Conservation (phyloP, 2,329 filamentous ascomycete species). For the Neonectria faginata region DNA sequence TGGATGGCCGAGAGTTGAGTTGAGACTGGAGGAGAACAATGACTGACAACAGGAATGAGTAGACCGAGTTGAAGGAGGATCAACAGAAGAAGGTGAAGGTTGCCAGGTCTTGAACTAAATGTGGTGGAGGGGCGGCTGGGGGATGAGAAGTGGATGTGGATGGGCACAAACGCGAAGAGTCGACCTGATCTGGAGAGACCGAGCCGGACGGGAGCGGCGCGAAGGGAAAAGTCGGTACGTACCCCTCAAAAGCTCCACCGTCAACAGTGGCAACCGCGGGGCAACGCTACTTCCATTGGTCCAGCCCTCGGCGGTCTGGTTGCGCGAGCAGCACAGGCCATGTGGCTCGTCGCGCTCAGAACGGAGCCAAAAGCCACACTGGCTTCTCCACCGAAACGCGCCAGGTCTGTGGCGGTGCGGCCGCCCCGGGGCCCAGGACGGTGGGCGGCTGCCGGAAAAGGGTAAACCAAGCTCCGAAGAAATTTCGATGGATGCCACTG, state of each 20-base stretch:
- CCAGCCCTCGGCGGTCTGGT: conserved; percentile 36
- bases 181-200: conserved; percentile 31
- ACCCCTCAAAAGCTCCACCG: conserved; percentile 37
- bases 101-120: conserved; percentile 34
- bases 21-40: conserved; percentile 24
- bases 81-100: conserved; percentile 35
- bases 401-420: conserved; percentile 40
- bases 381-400: conserved; percentile 28
- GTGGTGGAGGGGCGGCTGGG: conserved; percentile 42
- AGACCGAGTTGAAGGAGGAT: conserved; percentile 33
- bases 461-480: conserved; percentile 45
- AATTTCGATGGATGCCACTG: conserved; percentile 41
- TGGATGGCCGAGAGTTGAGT: conserved; percentile 14
- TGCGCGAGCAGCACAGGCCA: conserved; percentile 38
- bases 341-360: conserved; percentile 46
- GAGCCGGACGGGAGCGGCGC: conserved; percentile 33
- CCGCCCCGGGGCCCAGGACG: neutral
- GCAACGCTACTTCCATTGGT: conserved; percentile 67
- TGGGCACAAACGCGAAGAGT: conserved; percentile 42
- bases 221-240: conserved; percentile 36
- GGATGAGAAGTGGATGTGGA: conserved; percentile 31
- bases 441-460: conserved; percentile 34
- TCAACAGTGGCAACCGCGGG: conserved; percentile 68
- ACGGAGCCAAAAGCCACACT: conserved; percentile 23
- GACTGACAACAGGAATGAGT: conserved; percentile 29